phyloP scores from a whole-genome alignment of 164 flowering plant species.

The Dillenia suffruticosa region DNA sequence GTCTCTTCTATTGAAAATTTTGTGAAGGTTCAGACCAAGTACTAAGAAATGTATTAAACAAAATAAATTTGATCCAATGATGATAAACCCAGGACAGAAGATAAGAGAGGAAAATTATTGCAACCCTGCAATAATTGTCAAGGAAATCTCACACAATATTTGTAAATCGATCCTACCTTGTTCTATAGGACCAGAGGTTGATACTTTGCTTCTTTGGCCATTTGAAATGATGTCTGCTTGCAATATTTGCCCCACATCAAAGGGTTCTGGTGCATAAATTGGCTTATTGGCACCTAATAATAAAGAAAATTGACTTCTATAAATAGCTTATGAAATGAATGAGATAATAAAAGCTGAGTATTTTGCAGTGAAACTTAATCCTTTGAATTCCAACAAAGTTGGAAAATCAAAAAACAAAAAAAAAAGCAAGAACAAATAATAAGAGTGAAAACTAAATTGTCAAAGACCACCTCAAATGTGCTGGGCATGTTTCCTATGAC shows the following conservation, averaged over 20 bases:
- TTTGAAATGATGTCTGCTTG: slow-evolving; percentile 64
- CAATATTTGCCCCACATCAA: slow-evolving; percentile 81
- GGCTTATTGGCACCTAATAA: slow-evolving; percentile 81
- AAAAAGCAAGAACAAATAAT: too few species aligned
- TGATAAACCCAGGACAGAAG: neutral
- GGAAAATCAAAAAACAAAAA: too few species aligned
- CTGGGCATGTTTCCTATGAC: too few species aligned
- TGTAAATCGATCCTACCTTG: slow-evolving; percentile 42
- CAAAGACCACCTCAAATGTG: too few species aligned
- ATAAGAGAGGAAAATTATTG: neutral
- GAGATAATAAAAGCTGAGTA: too few species aligned
- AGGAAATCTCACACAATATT: too few species aligned
- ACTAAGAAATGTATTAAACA: neutral
- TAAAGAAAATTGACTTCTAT: neutral
- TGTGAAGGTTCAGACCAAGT: too few species aligned
- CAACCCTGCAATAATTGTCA: neutral
- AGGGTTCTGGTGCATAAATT: slow-evolving; percentile 95
- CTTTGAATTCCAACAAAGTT: too few species aligned
- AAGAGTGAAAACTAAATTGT: too few species aligned
- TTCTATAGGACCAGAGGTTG: slow-evolving; percentile 75
- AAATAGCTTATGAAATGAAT: too few species aligned
- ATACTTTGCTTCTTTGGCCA: slow-evolving; percentile 40
- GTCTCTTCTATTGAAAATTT: too few species aligned
- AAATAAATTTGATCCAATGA: slow-evolving; percentile 2
- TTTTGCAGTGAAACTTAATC: too few species aligned